Evolutionary conservation across 2,329 filamentous ascomycete genomes (phyloP).

Genomic region (Sclerotinia spermophila): DNA sequence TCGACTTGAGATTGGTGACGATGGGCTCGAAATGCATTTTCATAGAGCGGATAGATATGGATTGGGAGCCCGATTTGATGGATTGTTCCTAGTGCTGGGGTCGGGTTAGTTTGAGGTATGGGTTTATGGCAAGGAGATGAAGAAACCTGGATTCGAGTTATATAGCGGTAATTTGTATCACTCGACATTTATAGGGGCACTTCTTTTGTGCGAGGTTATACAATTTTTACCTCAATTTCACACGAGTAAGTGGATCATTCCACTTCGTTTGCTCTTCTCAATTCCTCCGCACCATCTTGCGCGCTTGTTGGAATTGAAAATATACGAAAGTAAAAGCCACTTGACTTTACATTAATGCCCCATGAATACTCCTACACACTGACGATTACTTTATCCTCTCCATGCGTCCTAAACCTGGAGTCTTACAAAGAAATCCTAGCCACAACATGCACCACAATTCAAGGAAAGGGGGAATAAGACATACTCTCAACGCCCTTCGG

Average conservation of each 20-base stretch:
- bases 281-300: background rate
- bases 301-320: background rate
- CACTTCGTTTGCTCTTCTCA: no score
- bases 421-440: background rate
- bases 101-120: background rate
- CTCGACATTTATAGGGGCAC: background rate
- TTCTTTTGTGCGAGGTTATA: background rate
- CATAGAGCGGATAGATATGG: constrained; percentile 65
- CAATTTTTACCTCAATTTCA: background rate
- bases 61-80: constrained; percentile 61
- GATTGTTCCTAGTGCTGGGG: constrained; percentile 49
- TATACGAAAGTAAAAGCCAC: background rate
- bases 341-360: background rate
- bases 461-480: background rate
- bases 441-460: background rate
- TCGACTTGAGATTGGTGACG: constrained; percentile 50
- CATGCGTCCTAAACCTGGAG: background rate
- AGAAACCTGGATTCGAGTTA: background rate
- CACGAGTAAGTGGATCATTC: no score
- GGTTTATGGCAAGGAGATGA: background rate
- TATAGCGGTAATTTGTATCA: background rate
- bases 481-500: background rate
- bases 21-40: constrained; percentile 59
- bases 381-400: background rate
- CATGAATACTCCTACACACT: background rate